phyloP scores from a whole-genome alignment of 2,329 filamentous ascomycete species.

The Aspergillus phoenicis region DNA sequence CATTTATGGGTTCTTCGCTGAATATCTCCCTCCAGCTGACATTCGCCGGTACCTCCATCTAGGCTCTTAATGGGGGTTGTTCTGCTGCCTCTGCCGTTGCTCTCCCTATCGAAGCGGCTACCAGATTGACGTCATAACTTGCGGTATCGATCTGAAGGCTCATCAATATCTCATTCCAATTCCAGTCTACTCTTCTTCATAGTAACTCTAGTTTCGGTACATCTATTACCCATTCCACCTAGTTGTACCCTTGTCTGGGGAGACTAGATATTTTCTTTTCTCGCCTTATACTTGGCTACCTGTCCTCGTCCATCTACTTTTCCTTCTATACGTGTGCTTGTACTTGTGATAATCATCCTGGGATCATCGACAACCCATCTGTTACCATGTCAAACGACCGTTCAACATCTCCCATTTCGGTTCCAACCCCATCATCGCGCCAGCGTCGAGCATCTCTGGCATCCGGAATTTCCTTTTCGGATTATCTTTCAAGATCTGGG shows the following conservation, averaged over 20 bases:
- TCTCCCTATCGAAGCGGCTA: background rate
- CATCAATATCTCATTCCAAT: background rate
- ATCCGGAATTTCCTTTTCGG: conserved; percentile 42
- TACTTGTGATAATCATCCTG: background rate
- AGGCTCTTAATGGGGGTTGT: conserved; percentile 1
- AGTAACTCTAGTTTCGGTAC: background rate
- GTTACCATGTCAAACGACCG: conserved; percentile 48
- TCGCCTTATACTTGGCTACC: background rate
- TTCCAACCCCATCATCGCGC: conserved; percentile 37
- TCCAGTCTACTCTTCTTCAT: background rate
- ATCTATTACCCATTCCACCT: background rate
- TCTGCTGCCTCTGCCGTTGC: background rate
- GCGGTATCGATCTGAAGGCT: background rate
- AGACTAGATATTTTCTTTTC: background rate
- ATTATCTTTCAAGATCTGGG: conserved; percentile 42
- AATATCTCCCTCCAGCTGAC: background rate
- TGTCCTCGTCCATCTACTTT: background rate
- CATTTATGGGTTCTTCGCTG: background rate
- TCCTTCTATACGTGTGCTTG: background rate
- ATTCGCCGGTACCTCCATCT: background rate
- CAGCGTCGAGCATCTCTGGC: conserved; percentile 52
- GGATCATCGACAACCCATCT: background rate
- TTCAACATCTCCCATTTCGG: conserved; percentile 43
- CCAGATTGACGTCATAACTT: background rate
- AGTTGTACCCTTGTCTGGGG: background rate